A percentile compares a stretch with the other conserved stretches of the same genome.
These are phyloP conservation scores for Wallacemonas sp. DNA, from an alignment of 208 protist genomes.

Conservation along the genomic window DNA sequence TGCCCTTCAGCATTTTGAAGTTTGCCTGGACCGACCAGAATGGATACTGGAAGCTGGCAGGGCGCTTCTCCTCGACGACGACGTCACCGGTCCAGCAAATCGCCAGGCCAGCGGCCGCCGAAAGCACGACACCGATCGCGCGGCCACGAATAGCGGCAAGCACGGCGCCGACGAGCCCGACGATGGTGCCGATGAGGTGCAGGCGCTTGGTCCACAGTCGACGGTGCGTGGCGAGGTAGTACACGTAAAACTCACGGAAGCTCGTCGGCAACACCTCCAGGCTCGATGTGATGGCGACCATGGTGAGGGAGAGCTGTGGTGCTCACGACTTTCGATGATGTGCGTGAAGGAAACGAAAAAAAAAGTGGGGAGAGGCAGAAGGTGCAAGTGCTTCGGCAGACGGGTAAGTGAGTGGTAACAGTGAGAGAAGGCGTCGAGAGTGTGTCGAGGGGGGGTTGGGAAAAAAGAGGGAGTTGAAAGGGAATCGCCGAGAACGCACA, in stretches of 20 bases:
- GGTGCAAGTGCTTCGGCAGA: too few relatives aligned
- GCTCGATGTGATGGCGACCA: constrained; percentile 7
- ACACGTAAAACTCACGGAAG: constrained; percentile 41
- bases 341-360: too few relatives aligned
- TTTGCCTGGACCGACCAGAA: constrained; percentile 50
- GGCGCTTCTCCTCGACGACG: constrained; percentile 30
- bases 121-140: constrained; percentile 10
- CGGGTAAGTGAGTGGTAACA: too few relatives aligned
- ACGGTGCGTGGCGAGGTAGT: constrained; percentile 36
- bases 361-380: too few relatives aligned
- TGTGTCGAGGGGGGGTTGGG: too few relatives aligned
- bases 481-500: too few relatives aligned
- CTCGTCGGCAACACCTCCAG: constrained; percentile 16
- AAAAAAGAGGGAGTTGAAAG: too few relatives aligned
- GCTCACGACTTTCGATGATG: too few relatives aligned
- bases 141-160: constrained; percentile 11
- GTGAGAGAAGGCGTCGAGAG: too few relatives aligned
- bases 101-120: constrained; percentile 22
- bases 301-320: background rate
- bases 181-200: constrained; percentile 30
- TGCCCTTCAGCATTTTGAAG: constrained; percentile 45
- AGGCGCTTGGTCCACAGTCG: constrained; percentile 16
- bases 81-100: constrained; percentile 45
- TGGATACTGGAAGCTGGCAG: constrained; percentile 50
- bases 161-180: constrained; percentile 22